phyloP scores from a whole-genome alignment of 176 grass and related monocot genomes.

The Microstegium vimineum region DNA sequence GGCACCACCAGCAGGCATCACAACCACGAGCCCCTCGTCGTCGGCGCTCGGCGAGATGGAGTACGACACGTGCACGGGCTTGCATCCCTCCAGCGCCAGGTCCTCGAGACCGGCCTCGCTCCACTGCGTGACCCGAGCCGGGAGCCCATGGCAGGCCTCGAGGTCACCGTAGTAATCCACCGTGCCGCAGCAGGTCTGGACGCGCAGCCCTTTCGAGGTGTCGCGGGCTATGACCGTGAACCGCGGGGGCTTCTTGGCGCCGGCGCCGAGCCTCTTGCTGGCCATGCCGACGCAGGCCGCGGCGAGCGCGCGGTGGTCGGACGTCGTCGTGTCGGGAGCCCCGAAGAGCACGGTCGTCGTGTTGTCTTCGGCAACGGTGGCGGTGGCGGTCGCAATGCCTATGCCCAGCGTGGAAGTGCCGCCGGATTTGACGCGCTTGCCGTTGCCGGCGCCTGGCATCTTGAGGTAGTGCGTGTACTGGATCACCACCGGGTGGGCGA shows the following conservation, averaged over 20 bases:
- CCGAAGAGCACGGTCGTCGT: constrained; percentile 47
- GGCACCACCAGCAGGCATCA: constrained; percentile 27
- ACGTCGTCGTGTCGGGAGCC: background rate
- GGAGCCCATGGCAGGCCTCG: background rate
- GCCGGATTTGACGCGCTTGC: constrained; percentile 38
- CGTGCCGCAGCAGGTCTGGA: background rate
- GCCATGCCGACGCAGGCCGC: constrained; percentile 40
- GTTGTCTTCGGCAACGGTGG: background rate
- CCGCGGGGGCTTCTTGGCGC: background rate
- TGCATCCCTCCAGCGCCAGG: constrained; percentile 39
- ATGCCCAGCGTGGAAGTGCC: constrained; percentile 1
- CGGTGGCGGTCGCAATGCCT: too few relatives aligned
- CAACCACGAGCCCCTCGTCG: constrained; percentile 44
- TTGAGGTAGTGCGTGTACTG: constrained; percentile 53
- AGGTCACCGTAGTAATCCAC: background rate
- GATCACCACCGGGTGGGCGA: constrained; percentile 33
- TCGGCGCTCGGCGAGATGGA: constrained; percentile 13
- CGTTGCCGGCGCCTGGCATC: constrained; percentile 1
- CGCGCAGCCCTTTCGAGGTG: constrained; percentile 13
- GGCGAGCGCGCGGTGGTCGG: constrained; percentile 31
- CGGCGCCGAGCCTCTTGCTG: background rate
- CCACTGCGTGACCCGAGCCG: constrained; percentile 27
- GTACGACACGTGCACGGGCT: constrained; percentile 47
- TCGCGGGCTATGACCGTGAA: constrained; percentile 36
- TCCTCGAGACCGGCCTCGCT: constrained; percentile 51